Percentiles rank a stretch among this genome's conserved stretches.
Evolutionary conservation across 306 rosid species (phyloP).

Genomic region (Gleditsia sinensis): DNA sequence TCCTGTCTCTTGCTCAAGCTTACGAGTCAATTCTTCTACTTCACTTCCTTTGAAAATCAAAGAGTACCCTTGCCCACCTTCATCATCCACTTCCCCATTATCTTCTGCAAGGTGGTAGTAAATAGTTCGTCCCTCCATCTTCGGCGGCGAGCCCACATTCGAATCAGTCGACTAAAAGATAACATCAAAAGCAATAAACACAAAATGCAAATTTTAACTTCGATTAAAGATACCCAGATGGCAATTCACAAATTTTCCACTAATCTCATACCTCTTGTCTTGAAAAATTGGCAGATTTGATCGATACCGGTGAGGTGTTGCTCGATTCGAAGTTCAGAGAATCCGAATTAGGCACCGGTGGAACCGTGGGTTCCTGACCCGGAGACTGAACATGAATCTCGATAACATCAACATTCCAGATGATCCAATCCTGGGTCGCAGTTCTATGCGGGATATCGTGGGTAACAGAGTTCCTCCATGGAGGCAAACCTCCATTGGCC

Average conservation of each 20-base stretch:
- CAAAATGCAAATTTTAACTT: too few species aligned
- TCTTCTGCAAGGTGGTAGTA: constrained; percentile 84
- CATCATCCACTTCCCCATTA: constrained; percentile 71
- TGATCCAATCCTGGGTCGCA: constrained; percentile 80
- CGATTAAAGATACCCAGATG: neutral
- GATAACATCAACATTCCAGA: constrained; percentile 77
- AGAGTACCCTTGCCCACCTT: constrained; percentile 50
- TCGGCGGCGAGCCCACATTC: constrained; percentile 48
- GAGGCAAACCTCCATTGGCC: constrained; percentile 86
- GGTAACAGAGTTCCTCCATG: constrained; percentile 90
- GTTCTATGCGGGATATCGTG: constrained; percentile 82
- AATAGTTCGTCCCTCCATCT: constrained; percentile 71
- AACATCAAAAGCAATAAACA: constrained; percentile 7
- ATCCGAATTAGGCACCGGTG: constrained; percentile 57
- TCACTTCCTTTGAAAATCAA: constrained; percentile 75
- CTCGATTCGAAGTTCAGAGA: constrained; percentile 61
- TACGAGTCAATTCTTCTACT: constrained; percentile 71
- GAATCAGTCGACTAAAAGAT: constrained; percentile 60
- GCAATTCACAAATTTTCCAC: neutral
- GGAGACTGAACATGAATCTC: constrained; percentile 60
- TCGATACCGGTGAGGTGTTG: too few species aligned
- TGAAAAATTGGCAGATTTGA: constrained; percentile 39
- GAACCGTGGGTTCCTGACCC: constrained; percentile 34
- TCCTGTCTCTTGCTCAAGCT: constrained; percentile 82
- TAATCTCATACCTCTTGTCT: constrained; percentile 59